phyloP scores from a whole-genome alignment of 306 rosid species.

The Phaseolus lunatus region DNA sequence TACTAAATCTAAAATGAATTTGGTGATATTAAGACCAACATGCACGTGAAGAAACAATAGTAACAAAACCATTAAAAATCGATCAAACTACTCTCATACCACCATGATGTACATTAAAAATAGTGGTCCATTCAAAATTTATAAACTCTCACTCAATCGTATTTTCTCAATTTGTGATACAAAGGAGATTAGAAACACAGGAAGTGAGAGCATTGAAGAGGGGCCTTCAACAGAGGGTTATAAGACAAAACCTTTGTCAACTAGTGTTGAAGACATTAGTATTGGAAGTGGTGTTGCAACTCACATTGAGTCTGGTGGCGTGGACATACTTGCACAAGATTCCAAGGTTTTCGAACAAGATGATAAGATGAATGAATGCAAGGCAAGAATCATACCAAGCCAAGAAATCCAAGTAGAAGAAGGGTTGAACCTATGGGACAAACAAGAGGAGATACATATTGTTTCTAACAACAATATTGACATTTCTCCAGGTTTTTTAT shows the following conservation, averaged over 20 bases:
- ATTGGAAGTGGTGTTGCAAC: not conserved
- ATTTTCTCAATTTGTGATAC: not conserved
- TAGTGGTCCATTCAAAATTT: no score
- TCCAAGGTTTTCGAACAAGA: not conserved
- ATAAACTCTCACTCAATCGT: no score
- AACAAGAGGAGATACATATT: not conserved
- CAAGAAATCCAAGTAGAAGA: not conserved
- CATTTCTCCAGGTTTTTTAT: not conserved
- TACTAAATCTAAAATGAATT: no score
- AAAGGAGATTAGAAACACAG: not conserved
- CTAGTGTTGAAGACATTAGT: not conserved
- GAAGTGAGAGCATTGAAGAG: not conserved
- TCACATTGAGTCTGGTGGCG: not conserved
- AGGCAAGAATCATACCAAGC: not conserved
- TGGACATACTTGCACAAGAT: not conserved
- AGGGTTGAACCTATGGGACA: not conserved
- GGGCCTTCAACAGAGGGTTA: not conserved
- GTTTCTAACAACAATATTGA: not conserved
- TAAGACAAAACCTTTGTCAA: not conserved
- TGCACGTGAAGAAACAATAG: no score
- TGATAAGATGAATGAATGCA: slow-evolving; percentile 1
- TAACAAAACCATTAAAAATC: no score
- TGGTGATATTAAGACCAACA: no score
- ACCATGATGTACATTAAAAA: no score
- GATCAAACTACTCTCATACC: no score